Evolutionary conservation across 345 rosid genomes (phyloP).

Genomic region (Camelina sativa): DNA sequence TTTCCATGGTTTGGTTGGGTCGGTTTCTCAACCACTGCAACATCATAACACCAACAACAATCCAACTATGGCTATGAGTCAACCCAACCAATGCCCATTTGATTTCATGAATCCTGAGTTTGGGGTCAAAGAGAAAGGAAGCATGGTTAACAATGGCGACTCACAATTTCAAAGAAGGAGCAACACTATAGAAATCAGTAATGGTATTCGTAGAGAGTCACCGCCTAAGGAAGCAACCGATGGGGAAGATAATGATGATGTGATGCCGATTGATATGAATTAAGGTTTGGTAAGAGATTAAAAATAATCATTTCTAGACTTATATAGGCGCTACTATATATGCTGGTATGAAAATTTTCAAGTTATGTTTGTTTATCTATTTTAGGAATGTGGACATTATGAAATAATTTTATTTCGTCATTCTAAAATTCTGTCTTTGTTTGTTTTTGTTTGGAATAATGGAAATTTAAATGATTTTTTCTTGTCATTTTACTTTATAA

Average conservation of each 20-base stretch:
- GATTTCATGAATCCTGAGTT: not conserved
- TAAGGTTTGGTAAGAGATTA: not conserved
- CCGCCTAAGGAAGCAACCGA: not conserved
- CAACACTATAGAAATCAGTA: not conserved
- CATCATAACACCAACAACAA: not conserved
- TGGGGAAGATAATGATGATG: not conserved
- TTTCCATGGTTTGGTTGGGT: not conserved
- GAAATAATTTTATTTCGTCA: not conserved
- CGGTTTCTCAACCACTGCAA: not conserved
- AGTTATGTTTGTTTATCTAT: not conserved
- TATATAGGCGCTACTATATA: too few species aligned
- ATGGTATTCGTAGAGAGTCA: not conserved
- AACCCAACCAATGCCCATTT: constrained; percentile 2
- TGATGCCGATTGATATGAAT: not conserved
- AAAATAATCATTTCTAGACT: constrained; percentile 7
- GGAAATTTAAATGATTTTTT: not conserved
- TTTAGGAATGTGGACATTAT: not conserved
- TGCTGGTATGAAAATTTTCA: not conserved
- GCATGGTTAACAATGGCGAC: not conserved
- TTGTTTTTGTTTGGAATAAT: not conserved
- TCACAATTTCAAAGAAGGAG: not conserved
- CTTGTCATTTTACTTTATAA: not conserved
- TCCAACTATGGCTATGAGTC: not conserved
- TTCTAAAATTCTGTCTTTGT: not conserved
- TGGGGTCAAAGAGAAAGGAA: not conserved